Conservation (phyloP, 2,329 filamentous ascomycete genomes). For the Chaetomium sp. region DNA sequence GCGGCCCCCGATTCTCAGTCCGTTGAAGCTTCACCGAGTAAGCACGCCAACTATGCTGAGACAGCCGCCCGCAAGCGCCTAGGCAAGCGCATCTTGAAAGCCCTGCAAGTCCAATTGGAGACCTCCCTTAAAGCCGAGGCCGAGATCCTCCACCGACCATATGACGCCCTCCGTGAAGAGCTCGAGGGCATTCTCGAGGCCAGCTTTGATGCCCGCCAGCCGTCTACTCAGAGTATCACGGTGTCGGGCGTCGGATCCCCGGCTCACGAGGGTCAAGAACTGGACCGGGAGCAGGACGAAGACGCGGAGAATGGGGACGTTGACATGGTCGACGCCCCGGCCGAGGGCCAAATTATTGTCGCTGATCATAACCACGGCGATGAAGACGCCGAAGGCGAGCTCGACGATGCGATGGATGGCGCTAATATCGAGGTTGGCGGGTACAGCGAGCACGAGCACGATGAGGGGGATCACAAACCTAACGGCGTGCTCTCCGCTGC, state of each 20-base stretch:
- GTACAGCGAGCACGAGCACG: constrained; percentile 12
- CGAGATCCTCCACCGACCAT: constrained; percentile 65
- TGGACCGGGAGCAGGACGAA: constrained; percentile 30
- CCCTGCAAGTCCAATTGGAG: constrained; percentile 71
- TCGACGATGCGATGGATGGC: constrained; percentile 25
- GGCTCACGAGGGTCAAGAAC: too few species aligned
- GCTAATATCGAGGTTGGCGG: constrained; percentile 39
- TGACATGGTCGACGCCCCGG: constrained; percentile 46
- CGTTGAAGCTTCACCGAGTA: constrained; percentile 44
- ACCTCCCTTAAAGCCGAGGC: constrained; percentile 71
- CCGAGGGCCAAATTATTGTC: constrained; percentile 43
- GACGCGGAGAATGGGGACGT: constrained; percentile 40
- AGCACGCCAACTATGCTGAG: constrained; percentile 52
- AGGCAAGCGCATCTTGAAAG: constrained; percentile 84
- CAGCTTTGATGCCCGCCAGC: constrained; percentile 52
- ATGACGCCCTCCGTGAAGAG: constrained; percentile 64
- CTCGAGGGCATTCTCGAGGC: constrained; percentile 67
- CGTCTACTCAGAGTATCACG: constrained; percentile 24
- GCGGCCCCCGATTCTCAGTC: constrained; percentile 27
- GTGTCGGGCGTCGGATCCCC: constrained; percentile 12
- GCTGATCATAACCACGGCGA: constrained; percentile 25
- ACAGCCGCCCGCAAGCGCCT: constrained; percentile 75
- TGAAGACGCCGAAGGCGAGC: constrained; percentile 28
- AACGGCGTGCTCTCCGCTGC: constrained; percentile 28
- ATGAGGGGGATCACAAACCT: constrained; percentile 18